Evolutionary conservation across 352 stramenopile genomes (phyloP).

Genomic region (Thraustotheca clavata): DNA sequence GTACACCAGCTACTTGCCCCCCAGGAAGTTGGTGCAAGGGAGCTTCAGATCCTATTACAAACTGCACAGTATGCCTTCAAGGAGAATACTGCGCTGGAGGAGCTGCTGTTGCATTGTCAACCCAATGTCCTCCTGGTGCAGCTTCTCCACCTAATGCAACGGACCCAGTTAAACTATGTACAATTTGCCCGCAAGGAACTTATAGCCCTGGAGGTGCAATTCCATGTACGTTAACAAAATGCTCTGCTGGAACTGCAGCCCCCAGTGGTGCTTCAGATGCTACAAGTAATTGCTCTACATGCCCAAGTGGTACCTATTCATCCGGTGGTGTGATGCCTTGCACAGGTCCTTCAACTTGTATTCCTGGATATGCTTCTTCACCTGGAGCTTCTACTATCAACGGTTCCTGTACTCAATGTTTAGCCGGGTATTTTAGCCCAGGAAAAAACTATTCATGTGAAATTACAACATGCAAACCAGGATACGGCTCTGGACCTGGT

Average conservation of each 20-base stretch:
- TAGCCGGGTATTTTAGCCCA: neutral
- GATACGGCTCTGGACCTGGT: neutral
- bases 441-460: neutral
- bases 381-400: neutral
- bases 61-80: neutral
- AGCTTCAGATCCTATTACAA: neutral
- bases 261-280: neutral
- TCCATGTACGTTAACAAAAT: neutral
- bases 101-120: neutral
- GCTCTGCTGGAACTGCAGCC: neutral
- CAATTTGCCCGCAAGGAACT: conserved; percentile 1
- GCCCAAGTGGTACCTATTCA: neutral
- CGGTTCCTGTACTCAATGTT: neutral
- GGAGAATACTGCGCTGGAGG: neutral
- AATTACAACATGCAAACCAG: neutral
- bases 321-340: neutral
- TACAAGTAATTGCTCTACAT: neutral
- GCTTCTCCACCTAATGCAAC: neutral
- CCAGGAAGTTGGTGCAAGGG: neutral
- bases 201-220: neutral
- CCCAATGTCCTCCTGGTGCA: neutral
- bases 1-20: neutral
- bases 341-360: neutral
- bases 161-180: neutral
- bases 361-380: neutral